Base-by-base conservation (phyloP, 345 rosid genomes). In the Microcos paniculata region DNA sequence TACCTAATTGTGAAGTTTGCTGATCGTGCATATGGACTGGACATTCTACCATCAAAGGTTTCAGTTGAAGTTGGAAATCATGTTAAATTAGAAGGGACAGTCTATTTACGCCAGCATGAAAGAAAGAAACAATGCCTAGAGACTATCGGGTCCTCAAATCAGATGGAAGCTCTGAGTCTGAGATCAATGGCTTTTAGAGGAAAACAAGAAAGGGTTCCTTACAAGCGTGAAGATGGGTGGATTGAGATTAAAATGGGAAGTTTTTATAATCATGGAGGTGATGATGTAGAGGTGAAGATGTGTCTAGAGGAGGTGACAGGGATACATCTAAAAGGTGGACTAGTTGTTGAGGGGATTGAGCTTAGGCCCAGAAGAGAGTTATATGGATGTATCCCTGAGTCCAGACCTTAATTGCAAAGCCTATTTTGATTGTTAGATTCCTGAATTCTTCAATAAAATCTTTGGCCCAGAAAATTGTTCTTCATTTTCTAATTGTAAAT, bases 41-140 rank as follows among this genome's bases (percentile, higher is more conserved):
- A 90, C 78, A 46, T 77, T 6, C 24, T 86, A 43, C 90, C 83
- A 10, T 85, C 94, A 0, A 81, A 86, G 51, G 81, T 81, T 45
- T 84, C 75, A 0, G 21, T 85, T 0, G 57, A 72, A 48, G 78
- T 80, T 14, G 85, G 65, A 0, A 56, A 75, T 35, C 40, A 35
- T 73, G 73, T 35, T 28, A 73, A 24, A 61, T 26, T 10, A 8
- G 69, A 73, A 69, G 81, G 79, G 13, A 48, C 76, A 23, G 53
- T 81, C 8, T 80, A 75, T 69, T n/a, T 90, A 38, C 62, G 84
- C 52, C 70, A 76, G 16, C n/a, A 76, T 62, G 82, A 80, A 11
- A 80, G 75, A 30, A 49, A 48, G 16, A 81, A 80, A 51, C 45
- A 67, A 55, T 21, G n/a, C 11, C 15, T 46, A 33, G 40, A 59